Evolutionary conservation across 2,329 filamentous ascomycete species (phyloP), one percentile per base, ranked within the genome.

Genomic region (Aspergillus spinulosporus): DNA sequence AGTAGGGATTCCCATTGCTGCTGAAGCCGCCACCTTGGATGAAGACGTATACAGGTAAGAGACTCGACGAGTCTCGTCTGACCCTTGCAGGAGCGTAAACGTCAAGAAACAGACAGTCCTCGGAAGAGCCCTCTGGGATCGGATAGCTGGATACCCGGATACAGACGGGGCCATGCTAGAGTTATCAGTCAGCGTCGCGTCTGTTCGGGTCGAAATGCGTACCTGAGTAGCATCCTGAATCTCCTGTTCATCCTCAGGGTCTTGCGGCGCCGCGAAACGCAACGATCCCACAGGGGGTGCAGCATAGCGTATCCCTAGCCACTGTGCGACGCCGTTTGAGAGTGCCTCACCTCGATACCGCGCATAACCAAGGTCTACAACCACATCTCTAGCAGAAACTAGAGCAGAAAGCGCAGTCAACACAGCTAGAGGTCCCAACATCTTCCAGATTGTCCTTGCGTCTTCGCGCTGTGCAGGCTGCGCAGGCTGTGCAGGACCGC

Each of bases 271-370:
- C 52, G 80, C 77, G 66, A 92, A 93, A 15, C 90, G 81, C 58
- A 89, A 68, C 4, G 82, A 64, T 1, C 85, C 87, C 2, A 88
- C 55, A 0, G 89, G 89, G 11, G 88, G 78, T 4, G 87, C 85
- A 1, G 89, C 89, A 74, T 85, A 94, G 43, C 88, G 83, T 60
- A 94, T 84, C 1, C 88, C 89, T 5, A 90, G 79, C 88, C 88
- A 93, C 69, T 87, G 80, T 2, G 82, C 84, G 47, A 91, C 75
- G 1, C 85, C 87, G 62, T 83, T 82, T 0, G 72, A 62, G 1
- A 81, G 74, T 1, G 76, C 66, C 3, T 75, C 72, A 5, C 89
- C 89, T 49, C 78, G 71, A 66, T 92, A 91, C 28, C 78, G 81
- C 31, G 86, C 81, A 67, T 92, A 92, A 2, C 79, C 80, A 21